Conservation (phyloP, 768 basidiomycete genomes). For the Boletus eberwhitei region DNA sequence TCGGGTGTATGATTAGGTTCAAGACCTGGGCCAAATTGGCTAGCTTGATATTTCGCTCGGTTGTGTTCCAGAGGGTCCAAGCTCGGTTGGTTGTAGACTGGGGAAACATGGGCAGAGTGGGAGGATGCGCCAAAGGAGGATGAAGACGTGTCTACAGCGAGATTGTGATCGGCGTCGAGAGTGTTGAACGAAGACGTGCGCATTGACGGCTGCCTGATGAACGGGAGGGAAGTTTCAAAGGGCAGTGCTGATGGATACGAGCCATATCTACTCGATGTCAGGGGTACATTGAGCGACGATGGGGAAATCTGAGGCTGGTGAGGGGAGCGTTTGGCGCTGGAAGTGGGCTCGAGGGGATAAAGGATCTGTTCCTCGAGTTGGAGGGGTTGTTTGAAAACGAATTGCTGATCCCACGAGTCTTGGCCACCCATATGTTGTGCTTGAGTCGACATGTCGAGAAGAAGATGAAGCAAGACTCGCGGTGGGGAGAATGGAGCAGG, state of each 20-base stretch:
- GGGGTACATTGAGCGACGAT: not conserved
- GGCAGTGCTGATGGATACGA: slow-evolving; percentile 14
- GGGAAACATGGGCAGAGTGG: slow-evolving; percentile 7
- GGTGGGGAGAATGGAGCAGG: not conserved
- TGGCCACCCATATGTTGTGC: slow-evolving; percentile 9
- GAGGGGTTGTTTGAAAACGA: slow-evolving; percentile 13
- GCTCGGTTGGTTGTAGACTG: slow-evolving; percentile 13
- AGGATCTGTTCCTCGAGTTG: slow-evolving; percentile 29
- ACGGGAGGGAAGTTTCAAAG: slow-evolving; percentile 10
- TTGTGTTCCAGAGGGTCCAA: slow-evolving; percentile 8
- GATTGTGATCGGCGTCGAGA: slow-evolving; percentile 1
- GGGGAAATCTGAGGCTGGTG: slow-evolving; percentile 14
- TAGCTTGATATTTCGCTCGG: slow-evolving; percentile 16
- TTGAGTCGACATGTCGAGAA: slow-evolving; percentile 23
- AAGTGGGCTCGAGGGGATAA: slow-evolving; percentile 15
- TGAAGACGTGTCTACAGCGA: slow-evolving; percentile 14
- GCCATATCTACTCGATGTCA: slow-evolving; percentile 4
- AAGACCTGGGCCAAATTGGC: slow-evolving; percentile 3
- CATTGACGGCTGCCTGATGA: slow-evolving; percentile 10
- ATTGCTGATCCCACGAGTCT: slow-evolving; percentile 21
- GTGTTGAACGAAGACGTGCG: slow-evolving; percentile 10
- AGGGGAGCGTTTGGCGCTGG: not conserved
- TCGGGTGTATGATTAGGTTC: slow-evolving; percentile 10
- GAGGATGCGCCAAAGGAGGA: slow-evolving; percentile 13
- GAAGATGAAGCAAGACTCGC: not conserved